phyloP scores from a whole-genome alignment of 2,329 filamentous ascomycete genomes.

The Clonostachys rosea region DNA sequence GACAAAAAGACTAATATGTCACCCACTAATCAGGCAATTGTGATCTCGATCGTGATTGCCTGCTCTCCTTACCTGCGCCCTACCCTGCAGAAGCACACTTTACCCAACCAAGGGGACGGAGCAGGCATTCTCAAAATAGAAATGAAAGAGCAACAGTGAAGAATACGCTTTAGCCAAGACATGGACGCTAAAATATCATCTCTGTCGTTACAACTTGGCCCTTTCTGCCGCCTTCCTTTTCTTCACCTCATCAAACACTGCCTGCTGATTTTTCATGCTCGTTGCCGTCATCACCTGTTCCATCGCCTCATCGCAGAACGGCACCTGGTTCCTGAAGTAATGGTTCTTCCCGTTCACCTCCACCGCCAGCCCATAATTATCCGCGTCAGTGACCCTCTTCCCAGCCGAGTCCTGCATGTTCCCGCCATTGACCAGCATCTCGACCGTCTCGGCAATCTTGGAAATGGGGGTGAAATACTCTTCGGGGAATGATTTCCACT shows the following conservation, averaged over 20 bases:
- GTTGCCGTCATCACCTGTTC: conserved; percentile 10
- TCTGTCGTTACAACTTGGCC: neutral
- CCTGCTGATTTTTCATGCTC: conserved; percentile 11
- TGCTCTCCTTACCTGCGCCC: too few species aligned
- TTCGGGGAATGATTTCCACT: conserved; percentile 20
- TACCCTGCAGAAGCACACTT: too few species aligned
- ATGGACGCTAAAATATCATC: too few species aligned
- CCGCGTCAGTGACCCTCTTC: conserved; percentile 8
- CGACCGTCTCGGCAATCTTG: conserved; percentile 17
- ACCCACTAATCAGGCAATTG: too few species aligned
- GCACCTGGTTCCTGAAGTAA: conserved; percentile 17
- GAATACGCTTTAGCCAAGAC: too few species aligned
- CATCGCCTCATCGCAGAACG: conserved; percentile 16
- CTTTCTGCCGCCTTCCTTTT: conserved; percentile 1
- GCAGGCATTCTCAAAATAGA: too few species aligned
- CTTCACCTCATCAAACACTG: conserved; percentile 6
- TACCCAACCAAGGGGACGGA: too few species aligned
- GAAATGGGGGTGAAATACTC: conserved; percentile 19
- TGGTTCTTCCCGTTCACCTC: conserved; percentile 21
- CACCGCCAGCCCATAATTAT: conserved; percentile 15
- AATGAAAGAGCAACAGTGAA: too few species aligned
- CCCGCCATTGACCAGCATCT: conserved; percentile 14
- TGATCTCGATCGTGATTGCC: too few species aligned
- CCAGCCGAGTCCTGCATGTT: conserved; percentile 15
- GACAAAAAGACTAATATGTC: too few species aligned